These are phyloP conservation scores for Penicillium sp. DNA, from an alignment of 2,329 filamentous ascomycete genomes.

Conservation along the genomic window DNA sequence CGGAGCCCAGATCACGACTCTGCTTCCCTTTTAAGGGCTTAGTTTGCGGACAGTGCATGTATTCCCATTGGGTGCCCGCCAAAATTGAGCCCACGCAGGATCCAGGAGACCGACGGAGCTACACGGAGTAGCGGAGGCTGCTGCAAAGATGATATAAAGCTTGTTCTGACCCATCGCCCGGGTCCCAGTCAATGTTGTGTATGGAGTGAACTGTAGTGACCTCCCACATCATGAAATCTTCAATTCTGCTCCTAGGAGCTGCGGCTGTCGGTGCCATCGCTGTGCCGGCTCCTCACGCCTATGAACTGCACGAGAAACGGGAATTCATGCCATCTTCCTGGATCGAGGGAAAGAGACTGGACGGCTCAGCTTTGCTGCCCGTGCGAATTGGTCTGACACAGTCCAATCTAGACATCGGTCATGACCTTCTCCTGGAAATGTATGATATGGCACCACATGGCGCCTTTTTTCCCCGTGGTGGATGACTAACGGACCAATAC, in stretches of 20 bases:
- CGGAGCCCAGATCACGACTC: background rate
- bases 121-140: background rate
- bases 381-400: constrained; percentile 28
- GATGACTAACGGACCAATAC: background rate
- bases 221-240: constrained; percentile 21
- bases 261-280: constrained; percentile 18
- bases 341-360: constrained; percentile 23
- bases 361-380: constrained; percentile 21
- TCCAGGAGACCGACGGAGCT: background rate
- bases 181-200: background rate
- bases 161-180: background rate
- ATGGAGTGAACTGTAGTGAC: constrained; percentile 3
- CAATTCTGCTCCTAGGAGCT: constrained; percentile 22
- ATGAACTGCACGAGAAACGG: constrained; percentile 33
- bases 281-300: constrained; percentile 19
- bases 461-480: background rate
- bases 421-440: constrained; percentile 33
- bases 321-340: constrained; percentile 26
- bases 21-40: background rate
- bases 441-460: constrained; percentile 9
- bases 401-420: constrained; percentile 26
- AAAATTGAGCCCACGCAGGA: background rate
- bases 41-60: background rate
- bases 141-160: constrained; percentile 3
- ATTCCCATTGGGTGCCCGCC: background rate